Conservation (phyloP, 768 basidiomycete species). For the Suillus americanus region DNA sequence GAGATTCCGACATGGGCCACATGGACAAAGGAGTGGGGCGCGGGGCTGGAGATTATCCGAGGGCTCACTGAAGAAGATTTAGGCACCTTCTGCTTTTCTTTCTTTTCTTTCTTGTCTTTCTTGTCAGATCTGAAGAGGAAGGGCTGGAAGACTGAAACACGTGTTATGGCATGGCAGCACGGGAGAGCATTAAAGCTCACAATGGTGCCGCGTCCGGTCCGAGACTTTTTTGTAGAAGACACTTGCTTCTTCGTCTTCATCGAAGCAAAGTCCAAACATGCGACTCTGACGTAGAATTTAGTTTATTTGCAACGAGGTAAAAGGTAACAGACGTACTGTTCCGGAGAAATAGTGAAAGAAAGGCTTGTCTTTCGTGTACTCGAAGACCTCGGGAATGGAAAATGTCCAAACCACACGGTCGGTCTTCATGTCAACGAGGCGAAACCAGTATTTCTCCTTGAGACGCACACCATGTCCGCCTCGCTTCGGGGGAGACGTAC, state of each 20-base stretch:
- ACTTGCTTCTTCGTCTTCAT: conserved; percentile 59
- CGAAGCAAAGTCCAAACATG: conserved; percentile 56
- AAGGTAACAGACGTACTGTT: conserved; percentile 53
- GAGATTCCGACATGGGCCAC: conserved; percentile 64
- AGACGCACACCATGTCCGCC: conserved; percentile 23
- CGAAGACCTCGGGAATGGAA: conserved; percentile 55
- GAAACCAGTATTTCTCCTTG: conserved; percentile 57
- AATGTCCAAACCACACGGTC: conserved; percentile 70
- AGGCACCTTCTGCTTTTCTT: conserved; percentile 32
- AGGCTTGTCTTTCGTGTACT: conserved; percentile 81
- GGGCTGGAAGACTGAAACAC: conserved; percentile 26
- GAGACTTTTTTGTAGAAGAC: conserved; percentile 61
- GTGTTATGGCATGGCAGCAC: conserved; percentile 3
- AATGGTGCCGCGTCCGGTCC: conserved; percentile 47
- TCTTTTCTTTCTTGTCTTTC: conserved; percentile 22
- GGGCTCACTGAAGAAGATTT: conserved; percentile 33
- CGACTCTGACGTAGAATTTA: conserved; percentile 28
- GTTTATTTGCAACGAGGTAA: conserved; percentile 1
- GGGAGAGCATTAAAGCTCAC: conserved; percentile 21
- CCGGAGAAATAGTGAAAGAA: conserved; percentile 93
- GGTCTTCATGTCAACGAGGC: conserved; percentile 55
- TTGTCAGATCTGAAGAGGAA: conserved; percentile 28
- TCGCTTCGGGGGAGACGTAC: conserved; percentile 20
- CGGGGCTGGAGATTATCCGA: conserved; percentile 55
- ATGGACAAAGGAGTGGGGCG: conserved; percentile 63